phyloP scores from a whole-genome alignment of 768 basidiomycete genomes.

The Dentipellis sp. region DNA sequence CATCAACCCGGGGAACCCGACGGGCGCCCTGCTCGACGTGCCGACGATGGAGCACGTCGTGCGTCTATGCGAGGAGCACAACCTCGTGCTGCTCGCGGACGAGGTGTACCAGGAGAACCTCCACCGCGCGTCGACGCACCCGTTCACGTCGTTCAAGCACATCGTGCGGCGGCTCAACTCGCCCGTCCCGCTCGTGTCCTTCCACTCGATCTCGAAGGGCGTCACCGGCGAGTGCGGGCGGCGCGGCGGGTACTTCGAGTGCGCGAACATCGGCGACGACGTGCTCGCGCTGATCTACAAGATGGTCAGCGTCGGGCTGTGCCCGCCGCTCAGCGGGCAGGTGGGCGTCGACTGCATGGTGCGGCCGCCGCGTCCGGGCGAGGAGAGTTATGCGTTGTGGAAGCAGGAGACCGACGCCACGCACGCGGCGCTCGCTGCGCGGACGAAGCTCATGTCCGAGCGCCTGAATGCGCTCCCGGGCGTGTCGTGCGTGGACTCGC shows the following conservation, averaged over 20 bases:
- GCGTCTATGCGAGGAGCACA: slow-evolving; percentile 75
- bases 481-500: slow-evolving; percentile 82
- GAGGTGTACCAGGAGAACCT: slow-evolving; percentile 98
- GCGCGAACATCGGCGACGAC: slow-evolving; percentile 69
- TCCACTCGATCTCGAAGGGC: slow-evolving; percentile 98
- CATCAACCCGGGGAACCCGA: slow-evolving; percentile 99
- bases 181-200: slow-evolving; percentile 80
- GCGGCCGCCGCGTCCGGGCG: slow-evolving; percentile 74
- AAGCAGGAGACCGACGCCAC: slow-evolving; percentile 76
- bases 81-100: slow-evolving; percentile 87
- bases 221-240: slow-evolving; percentile 94
- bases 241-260: slow-evolving; percentile 96
- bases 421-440: slow-evolving; percentile 61
- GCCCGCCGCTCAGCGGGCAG: slow-evolving; percentile 86
- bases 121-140: slow-evolving; percentile 53
- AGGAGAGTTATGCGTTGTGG: slow-evolving; percentile 72
- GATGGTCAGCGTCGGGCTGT: slow-evolving; percentile 86
- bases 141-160: slow-evolving; percentile 94
- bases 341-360: slow-evolving; percentile 92
- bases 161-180: slow-evolving; percentile 59
- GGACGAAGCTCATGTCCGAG: slow-evolving; percentile 64
- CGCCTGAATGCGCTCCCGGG: slow-evolving; percentile 80
- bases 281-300: slow-evolving; percentile 89
- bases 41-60: slow-evolving; percentile 68
- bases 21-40: slow-evolving; percentile 74